Evolutionary conservation across 2,329 filamentous ascomycete species (phyloP).

Genomic region (Rhexocercosporidium sp.): DNA sequence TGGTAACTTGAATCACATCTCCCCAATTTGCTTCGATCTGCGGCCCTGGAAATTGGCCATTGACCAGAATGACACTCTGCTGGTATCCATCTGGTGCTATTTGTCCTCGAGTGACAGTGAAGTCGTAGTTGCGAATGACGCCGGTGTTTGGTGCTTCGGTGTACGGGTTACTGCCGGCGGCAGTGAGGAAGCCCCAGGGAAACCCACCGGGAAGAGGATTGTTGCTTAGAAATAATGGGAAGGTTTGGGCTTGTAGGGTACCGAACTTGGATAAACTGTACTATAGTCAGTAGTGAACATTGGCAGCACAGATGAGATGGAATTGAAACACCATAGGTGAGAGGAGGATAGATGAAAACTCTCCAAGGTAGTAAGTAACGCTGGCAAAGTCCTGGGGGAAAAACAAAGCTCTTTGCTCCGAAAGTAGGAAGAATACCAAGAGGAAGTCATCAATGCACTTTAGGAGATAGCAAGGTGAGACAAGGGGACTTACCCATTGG

Average conservation of each 20-base stretch:
- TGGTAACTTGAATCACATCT: constrained; percentile 61
- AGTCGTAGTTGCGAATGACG: constrained; percentile 44
- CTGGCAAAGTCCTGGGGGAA: too few relatives aligned
- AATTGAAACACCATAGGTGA: not conserved
- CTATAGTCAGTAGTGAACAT: constrained; percentile 11
- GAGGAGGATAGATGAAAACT: not conserved
- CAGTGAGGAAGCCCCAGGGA: constrained; percentile 56
- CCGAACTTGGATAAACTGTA: constrained; percentile 22
- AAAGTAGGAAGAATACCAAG: too few relatives aligned
- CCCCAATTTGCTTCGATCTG: constrained; percentile 46
- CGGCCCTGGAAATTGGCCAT: constrained; percentile 45
- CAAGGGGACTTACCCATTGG: constrained; percentile 33
- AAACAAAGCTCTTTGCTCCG: too few relatives aligned
- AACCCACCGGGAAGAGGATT: constrained; percentile 55
- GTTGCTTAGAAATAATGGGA: constrained; percentile 51
- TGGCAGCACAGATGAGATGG: not conserved
- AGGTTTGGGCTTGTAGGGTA: constrained; percentile 37
- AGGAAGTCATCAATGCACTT: too few relatives aligned
- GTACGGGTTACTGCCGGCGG: constrained; percentile 46
- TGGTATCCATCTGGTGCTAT: constrained; percentile 48
- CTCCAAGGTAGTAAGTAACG: too few relatives aligned
- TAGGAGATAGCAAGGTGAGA: not conserved
- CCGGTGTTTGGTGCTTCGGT: constrained; percentile 47
- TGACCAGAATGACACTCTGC: constrained; percentile 58
- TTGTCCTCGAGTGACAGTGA: constrained; percentile 38